A percentile compares a stretch with the other conserved stretches of the same genome.
These are phyloP conservation scores for Xylariales sp. DNA, from an alignment of 2,329 filamentous ascomycete species.

Conservation along the genomic window DNA sequence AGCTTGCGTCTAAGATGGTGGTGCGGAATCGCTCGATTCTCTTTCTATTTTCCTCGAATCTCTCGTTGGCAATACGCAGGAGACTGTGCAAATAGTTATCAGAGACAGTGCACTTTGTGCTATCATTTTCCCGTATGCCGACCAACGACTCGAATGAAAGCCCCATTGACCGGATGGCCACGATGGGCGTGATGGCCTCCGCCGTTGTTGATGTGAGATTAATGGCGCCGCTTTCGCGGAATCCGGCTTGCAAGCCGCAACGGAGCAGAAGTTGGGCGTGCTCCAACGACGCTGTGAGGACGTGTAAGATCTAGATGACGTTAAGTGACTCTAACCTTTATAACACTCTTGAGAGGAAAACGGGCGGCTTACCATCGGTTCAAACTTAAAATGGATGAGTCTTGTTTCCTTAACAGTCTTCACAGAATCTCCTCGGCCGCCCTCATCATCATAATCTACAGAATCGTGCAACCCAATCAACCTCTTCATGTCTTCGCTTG, in stretches of 20 bases:
- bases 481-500: constrained; percentile 36
- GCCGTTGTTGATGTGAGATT: constrained; percentile 62
- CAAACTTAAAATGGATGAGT: constrained; percentile 88
- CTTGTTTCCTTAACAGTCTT: constrained; percentile 52
- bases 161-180: constrained; percentile 86
- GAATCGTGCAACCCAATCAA: constrained; percentile 51
- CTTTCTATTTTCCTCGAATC: constrained; percentile 76
- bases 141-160: constrained; percentile 85
- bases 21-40: constrained; percentile 73
- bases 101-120: constrained; percentile 65
- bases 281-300: constrained; percentile 79
- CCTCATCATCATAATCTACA: constrained; percentile 44
- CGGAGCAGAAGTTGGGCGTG: constrained; percentile 81
- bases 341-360: neutral
- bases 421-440: constrained; percentile 40
- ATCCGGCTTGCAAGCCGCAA: constrained; percentile 83
- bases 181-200: constrained; percentile 70
- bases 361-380: constrained; percentile 80
- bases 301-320: constrained; percentile 79
- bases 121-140: constrained; percentile 64
- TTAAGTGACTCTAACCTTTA: neutral
- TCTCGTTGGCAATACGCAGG: constrained; percentile 76
- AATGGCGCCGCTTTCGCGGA: constrained; percentile 88
- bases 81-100: constrained; percentile 75
- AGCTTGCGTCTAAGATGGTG: constrained; percentile 58